Evolutionary conservation across 2,329 filamentous ascomycete genomes (phyloP), one percentile per base, ranked within the genome.

Genomic region (Annulohypoxylon truncatum): DNA sequence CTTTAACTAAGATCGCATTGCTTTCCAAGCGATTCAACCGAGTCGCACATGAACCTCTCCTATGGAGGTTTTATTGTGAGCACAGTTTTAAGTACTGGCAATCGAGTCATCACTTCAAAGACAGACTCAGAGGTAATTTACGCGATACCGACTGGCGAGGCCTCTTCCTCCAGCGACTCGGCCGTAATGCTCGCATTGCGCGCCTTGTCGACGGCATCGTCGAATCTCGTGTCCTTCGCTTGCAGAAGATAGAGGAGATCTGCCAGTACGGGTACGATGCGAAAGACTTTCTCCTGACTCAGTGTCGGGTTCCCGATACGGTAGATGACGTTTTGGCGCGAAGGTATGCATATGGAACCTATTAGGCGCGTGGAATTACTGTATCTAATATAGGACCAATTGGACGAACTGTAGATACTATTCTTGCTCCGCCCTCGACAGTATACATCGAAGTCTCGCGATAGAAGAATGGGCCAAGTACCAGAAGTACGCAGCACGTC

Each of bases 41-140:
- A 50, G 82, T 96, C 60, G 86, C 89, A 38, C 88, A 89, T 71
- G 90, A 93, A 63, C 88, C 90, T 6, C 81, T 94, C 24, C 83
- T 97, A 56, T 98, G 96, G 95, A 89, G 89, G 68, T 80, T 87
- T 72, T 88, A 95, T 76, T 98, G 96, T 78, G 79, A 81, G 58
- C 79, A 79, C 33, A 82, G 83, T 60, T 97, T 94, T 81, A 84
- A 79, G 59, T 92, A 89, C 78, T 99, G 96, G 96, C 85, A 91
- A 64, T 78, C 84, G 2, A 81, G 82, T 44, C 91, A 94, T 78
- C 79, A 82, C n/a, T 82, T 94, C 47, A 68, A 77, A 29, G 76
- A 82, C 55, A 92, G 89, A 72, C 77, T 92, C 7, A 77, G 74
- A 12, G 79, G 80, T 26, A 82, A 81, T 2, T 84, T 87, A 6